A percentile compares a stretch with the other conserved stretches of the same genome.
Evolutionary conservation across 2,329 filamentous ascomycete species (phyloP).

Genomic region (Penicillium sumatraense): DNA sequence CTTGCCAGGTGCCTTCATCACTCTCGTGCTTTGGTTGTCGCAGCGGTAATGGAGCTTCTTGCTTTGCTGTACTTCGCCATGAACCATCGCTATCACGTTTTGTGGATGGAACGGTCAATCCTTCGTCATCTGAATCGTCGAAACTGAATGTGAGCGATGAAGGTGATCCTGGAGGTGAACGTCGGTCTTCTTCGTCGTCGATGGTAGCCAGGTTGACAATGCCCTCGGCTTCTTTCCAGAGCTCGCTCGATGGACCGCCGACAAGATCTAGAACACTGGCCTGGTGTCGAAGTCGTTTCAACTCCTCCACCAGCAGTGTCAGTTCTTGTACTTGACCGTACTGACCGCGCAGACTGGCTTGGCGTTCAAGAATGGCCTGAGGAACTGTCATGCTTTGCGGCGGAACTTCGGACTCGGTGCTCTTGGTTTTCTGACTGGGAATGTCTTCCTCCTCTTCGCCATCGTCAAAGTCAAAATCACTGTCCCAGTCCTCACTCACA

Average conservation of each 20-base stretch:
- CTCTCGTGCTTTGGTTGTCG: slow-evolving; percentile 26
- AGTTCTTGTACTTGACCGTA: slow-evolving; percentile 68
- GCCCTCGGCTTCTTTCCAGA: slow-evolving; percentile 69
- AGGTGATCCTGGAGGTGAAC: slow-evolving; percentile 57
- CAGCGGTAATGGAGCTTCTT: slow-evolving; percentile 28
- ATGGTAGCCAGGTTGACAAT: slow-evolving; percentile 70
- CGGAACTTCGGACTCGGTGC: slow-evolving; percentile 22
- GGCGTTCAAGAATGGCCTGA: slow-evolving; percentile 65
- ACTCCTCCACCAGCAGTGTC: slow-evolving; percentile 66
- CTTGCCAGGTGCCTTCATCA: slow-evolving; percentile 12
- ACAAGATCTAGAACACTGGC: slow-evolving; percentile 59
- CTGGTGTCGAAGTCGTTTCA: slow-evolving; percentile 64
- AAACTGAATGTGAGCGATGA: slow-evolving; percentile 63
- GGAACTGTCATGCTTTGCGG: slow-evolving; percentile 57
- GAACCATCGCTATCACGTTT: slow-evolving; percentile 38
- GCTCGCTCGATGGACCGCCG: slow-evolving; percentile 56
- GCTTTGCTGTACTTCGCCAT: slow-evolving; percentile 34
- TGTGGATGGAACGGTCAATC: slow-evolving; percentile 35
- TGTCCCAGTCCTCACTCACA: slow-evolving; percentile 71
- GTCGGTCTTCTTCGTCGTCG: slow-evolving; percentile 62
- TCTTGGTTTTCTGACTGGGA: slow-evolving; percentile 47
- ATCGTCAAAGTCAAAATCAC: slow-evolving; percentile 69
- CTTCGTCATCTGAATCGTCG: slow-evolving; percentile 61
- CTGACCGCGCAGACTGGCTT: slow-evolving; percentile 68
- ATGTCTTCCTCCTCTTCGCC: slow-evolving; percentile 50